Percentiles rank a stretch among this genome's conserved stretches.
Conservation (phyloP, 2,329 filamentous ascomycete genomes). For the Colletotrichum sojae region DNA sequence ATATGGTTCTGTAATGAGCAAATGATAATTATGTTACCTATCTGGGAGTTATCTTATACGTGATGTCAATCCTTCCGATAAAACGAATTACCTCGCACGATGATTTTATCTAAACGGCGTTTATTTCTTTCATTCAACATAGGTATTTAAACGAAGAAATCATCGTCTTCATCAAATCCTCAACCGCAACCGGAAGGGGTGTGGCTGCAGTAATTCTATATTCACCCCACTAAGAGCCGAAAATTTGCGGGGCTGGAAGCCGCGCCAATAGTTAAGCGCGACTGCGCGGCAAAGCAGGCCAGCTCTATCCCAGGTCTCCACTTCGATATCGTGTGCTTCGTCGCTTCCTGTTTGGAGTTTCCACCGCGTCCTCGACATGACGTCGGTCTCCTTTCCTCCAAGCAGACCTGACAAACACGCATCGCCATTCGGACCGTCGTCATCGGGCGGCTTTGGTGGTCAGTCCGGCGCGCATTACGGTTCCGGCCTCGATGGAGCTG, state of each 20-base stretch:
- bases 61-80: no score
- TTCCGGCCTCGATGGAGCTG: constrained; percentile 51
- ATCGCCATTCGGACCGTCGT: constrained; percentile 26
- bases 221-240: not conserved
- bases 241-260: not conserved
- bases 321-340: constrained; percentile 26
- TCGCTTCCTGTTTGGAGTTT: constrained; percentile 28
- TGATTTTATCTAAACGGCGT: no score
- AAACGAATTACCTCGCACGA: no score
- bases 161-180: not conserved
- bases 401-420: constrained; percentile 30
- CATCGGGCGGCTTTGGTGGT: constrained; percentile 29
- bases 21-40: constrained; percentile 8
- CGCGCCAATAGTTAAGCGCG: constrained; percentile 17
- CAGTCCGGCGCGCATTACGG: constrained; percentile 30
- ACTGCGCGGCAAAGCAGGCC: constrained; percentile 27
- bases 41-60: no score
- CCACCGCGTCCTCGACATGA: constrained; percentile 36
- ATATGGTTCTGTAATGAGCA: constrained; percentile 33
- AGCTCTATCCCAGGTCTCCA: constrained; percentile 41
- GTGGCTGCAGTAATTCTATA: not conserved
- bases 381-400: constrained; percentile 39
- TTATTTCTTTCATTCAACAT: no score
- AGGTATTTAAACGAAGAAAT: no score
- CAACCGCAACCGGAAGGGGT: not conserved